Conservation (phyloP, 2,329 filamentous ascomycete genomes). For the Fusarium zealandicum region DNA sequence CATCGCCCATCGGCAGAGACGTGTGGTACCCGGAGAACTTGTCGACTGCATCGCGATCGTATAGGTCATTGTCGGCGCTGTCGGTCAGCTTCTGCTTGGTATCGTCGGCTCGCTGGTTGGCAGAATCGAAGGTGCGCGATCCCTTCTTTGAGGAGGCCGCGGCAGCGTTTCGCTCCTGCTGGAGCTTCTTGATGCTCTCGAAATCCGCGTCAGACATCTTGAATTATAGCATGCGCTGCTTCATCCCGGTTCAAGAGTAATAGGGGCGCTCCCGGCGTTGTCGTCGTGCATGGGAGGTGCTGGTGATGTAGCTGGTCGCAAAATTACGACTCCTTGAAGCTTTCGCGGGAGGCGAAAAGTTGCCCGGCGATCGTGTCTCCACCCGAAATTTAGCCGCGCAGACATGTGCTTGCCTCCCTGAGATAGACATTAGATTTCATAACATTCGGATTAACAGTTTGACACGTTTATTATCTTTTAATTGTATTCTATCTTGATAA, state of each 20-base stretch:
- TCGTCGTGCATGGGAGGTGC: conserved; percentile 49
- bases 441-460: not conserved
- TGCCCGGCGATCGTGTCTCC: conserved; percentile 8
- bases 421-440: conserved; percentile 5
- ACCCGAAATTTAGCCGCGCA: conserved; percentile 47
- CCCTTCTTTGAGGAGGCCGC: conserved; percentile 73
- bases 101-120: conserved; percentile 83
- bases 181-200: conserved; percentile 84
- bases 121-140: conserved; percentile 78
- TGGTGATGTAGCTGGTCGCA: conserved; percentile 42
- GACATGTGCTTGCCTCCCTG: conserved; percentile 18
- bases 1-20: conserved; percentile 81
- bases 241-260: conserved; percentile 54
- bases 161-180: conserved; percentile 89
- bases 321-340: conserved; percentile 41
- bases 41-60: conserved; percentile 78
- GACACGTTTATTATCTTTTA: not conserved
- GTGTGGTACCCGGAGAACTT: conserved; percentile 90
- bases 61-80: conserved; percentile 85
- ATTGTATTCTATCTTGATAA: too few relatives aligned
- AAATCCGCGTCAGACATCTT: conserved; percentile 83
- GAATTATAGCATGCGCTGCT: conserved; percentile 46
- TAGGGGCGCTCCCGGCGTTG: conserved; percentile 45
- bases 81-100: conserved; percentile 93
- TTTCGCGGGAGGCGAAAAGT: conserved; percentile 47